phyloP scores from a whole-genome alignment of 1,284 basidiomycete genomes.

The Melampsora larici-populina region DNA sequence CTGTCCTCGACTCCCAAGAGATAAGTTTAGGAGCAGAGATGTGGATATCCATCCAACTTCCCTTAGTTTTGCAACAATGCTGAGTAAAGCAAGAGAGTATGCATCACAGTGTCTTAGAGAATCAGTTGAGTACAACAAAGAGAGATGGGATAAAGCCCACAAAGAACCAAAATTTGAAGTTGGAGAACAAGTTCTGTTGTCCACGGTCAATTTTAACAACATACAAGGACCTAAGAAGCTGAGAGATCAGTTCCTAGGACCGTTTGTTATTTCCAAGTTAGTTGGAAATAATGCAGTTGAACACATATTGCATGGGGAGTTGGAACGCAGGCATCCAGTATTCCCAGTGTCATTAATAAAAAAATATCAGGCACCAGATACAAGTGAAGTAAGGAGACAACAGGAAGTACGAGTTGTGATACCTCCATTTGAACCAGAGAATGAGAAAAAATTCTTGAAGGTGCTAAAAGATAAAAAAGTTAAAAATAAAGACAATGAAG shows the following conservation, averaged over 20 bases:
- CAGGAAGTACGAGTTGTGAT: background rate
- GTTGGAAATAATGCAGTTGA: slow-evolving; percentile 6
- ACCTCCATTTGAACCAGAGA: no score
- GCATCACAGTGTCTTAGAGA: slow-evolving; percentile 2
- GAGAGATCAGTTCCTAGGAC: background rate
- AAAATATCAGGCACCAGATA: background rate
- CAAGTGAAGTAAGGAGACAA: background rate
- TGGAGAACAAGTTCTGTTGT: no score
- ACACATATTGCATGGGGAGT: background rate
- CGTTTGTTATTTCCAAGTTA: background rate
- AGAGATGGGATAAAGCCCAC: slow-evolving; percentile 11
- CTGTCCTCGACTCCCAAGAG: background rate
- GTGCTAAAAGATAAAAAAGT: slow-evolving; percentile 9
- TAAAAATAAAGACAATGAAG: no score
- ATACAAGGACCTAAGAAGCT: slow-evolving; percentile 11
- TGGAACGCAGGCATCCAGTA: background rate
- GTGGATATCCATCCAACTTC: slow-evolving; percentile 16
- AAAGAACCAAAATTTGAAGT: background rate
- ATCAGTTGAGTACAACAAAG: background rate
- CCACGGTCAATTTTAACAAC: no score
- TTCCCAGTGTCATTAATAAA: slow-evolving; percentile 4
- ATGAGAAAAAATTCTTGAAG: background rate
- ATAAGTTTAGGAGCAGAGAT: no score
- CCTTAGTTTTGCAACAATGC: background rate
- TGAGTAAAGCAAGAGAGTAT: slow-evolving; percentile 12